Evolutionary conservation across 169 alveolate genomes (phyloP).

Genomic region (Cryptosporidium baileyi): DNA sequence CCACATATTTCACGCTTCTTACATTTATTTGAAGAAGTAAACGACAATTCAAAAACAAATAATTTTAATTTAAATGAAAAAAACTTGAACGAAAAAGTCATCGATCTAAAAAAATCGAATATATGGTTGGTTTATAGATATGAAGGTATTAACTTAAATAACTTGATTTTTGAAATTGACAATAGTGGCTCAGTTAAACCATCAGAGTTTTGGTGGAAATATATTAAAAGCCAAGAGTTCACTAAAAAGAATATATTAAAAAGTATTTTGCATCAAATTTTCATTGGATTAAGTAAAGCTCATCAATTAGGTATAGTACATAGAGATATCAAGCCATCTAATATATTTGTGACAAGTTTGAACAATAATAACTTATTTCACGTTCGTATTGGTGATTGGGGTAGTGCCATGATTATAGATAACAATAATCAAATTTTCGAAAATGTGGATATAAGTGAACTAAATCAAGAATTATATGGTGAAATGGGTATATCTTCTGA

Average conservation of each 20-base stretch:
- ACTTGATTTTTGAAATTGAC: conserved; percentile 9
- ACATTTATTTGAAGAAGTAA: conserved; percentile 45
- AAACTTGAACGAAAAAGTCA: too few species aligned
- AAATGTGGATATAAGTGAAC: background rate
- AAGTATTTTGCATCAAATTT: conserved; percentile 3
- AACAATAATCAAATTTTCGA: background rate
- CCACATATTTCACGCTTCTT: conserved; percentile 58
- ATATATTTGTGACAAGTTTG: background rate
- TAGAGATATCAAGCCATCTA: conserved; percentile 67
- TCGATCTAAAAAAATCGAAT: background rate
- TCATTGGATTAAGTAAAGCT: background rate
- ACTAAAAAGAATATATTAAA: background rate
- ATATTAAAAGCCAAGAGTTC: background rate
- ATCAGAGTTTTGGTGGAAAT: conserved; percentile 58
- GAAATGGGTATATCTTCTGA: conserved; percentile 14
- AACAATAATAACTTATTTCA: background rate
- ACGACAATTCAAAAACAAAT: background rate
- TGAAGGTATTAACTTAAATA: conserved; percentile 24
- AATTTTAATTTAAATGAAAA: background rate
- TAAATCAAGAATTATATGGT: conserved; percentile 34
- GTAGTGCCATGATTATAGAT: conserved; percentile 47
- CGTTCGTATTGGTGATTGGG: conserved; percentile 63
- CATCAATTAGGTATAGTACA: conserved; percentile 44
- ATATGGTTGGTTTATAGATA: conserved; percentile 66
- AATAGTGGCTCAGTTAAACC: conserved; percentile 27